Percentiles rank a stretch among this genome's conserved stretches.
Conservation (phyloP, 78 protist genomes). For the Dictyostelium firmibasis region DNA sequence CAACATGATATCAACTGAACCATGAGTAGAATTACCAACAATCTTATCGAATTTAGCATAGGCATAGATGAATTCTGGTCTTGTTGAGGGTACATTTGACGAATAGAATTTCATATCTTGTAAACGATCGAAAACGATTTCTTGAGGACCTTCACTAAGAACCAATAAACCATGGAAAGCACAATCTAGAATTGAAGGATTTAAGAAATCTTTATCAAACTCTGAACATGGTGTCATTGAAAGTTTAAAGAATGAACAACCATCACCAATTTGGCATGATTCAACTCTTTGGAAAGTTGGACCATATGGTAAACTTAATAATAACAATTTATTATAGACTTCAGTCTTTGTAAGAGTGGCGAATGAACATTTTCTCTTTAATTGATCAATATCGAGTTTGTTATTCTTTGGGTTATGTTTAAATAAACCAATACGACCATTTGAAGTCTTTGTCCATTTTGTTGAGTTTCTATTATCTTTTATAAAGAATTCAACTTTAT, state of each 20-base stretch:
- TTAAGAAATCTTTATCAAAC: constrained; percentile 42
- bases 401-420: neutral
- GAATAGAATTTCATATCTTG: constrained; percentile 25
- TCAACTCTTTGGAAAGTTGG: constrained; percentile 68
- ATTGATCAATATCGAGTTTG: neutral
- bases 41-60: neutral
- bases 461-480: constrained; percentile 23
- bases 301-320: constrained; percentile 55
- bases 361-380: neutral
- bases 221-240: neutral
- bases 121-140: constrained; percentile 58
- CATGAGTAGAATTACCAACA: constrained; percentile 33
- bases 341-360: constrained; percentile 14
- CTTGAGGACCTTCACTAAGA: constrained; percentile 53
- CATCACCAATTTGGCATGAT: neutral
- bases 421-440: constrained; percentile 22
- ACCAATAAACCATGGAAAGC: constrained; percentile 33
- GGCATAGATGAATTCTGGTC: constrained; percentile 15
- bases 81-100: neutral
- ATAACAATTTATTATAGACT: constrained; percentile 17
- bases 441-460: constrained; percentile 47
- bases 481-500: constrained; percentile 35
- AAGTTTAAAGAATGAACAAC: neutral
- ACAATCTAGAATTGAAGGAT: constrained; percentile 54
- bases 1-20: constrained; percentile 1